These are phyloP conservation scores for Arachis stenosperma DNA, from an alignment of 306 rosid genomes.

Conservation along the genomic window DNA sequence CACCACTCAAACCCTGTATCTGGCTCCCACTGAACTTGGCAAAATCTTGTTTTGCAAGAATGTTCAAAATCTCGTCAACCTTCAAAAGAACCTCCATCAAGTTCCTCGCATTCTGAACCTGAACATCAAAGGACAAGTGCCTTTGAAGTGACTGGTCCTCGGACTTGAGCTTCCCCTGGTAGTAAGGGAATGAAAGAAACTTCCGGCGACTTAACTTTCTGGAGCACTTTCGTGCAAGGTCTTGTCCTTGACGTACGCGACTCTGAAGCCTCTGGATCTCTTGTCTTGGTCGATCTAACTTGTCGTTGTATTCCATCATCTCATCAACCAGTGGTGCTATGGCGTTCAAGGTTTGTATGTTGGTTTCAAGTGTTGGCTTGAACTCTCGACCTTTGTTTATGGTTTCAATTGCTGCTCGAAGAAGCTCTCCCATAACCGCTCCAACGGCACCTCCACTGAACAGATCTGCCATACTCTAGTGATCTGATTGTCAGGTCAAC, in stretches of 20 bases:
- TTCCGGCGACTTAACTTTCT: conserved; percentile 34
- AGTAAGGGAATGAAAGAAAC: conserved; percentile 4
- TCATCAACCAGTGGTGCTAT: conserved; percentile 28
- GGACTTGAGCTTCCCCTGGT: conserved; percentile 35
- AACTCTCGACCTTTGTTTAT: neutral
- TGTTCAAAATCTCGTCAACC: conserved; percentile 4
- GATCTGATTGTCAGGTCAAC: too few species aligned
- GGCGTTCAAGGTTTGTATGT: neutral
- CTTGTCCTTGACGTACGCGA: conserved; percentile 32
- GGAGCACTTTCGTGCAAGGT: conserved; percentile 41
- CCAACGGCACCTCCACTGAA: neutral
- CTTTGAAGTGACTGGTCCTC: neutral
- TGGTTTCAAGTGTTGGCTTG: neutral
- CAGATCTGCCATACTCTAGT: neutral
- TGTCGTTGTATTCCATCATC: conserved; percentile 10
- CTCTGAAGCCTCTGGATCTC: conserved; percentile 28
- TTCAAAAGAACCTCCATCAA: conserved; percentile 19
- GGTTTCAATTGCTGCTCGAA: neutral
- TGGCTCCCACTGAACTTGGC: neutral
- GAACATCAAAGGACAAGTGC: conserved; percentile 13
- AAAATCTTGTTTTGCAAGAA: neutral
- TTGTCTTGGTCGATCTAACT: conserved; percentile 33
- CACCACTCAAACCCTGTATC: conserved; percentile 19
- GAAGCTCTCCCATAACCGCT: neutral
- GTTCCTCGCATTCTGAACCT: conserved; percentile 36